Evolutionary conservation across 805 yeast species (phyloP).

Genomic region (Teunomyces tritomae): DNA sequence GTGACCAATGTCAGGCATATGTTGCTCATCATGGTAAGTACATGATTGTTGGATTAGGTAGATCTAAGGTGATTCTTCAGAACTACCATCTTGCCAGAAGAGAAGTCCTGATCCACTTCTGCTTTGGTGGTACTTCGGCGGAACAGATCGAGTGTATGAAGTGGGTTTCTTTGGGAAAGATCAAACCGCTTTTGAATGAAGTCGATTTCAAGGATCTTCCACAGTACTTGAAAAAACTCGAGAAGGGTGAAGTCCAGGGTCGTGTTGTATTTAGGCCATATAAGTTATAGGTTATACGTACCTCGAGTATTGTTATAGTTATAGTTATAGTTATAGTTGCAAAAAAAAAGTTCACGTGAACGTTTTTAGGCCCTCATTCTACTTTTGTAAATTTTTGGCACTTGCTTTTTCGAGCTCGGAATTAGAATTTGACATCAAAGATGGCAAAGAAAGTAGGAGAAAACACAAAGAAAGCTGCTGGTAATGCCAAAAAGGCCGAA

Average conservation of each 20-base stretch:
- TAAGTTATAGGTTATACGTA: slow-evolving; percentile 4
- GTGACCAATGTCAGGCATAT: slow-evolving; percentile 28
- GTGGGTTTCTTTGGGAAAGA: slow-evolving; percentile 38
- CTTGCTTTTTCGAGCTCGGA: slow-evolving; percentile 2
- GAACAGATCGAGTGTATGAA: slow-evolving; percentile 44
- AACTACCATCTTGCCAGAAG: slow-evolving; percentile 38
- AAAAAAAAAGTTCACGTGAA: not conserved
- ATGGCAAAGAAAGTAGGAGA: slow-evolving; percentile 51
- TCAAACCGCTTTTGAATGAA: slow-evolving; percentile 34
- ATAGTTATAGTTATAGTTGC: not conserved
- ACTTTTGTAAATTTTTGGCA: not conserved
- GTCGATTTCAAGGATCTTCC: slow-evolving; percentile 36
- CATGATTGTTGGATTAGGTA: slow-evolving; percentile 44
- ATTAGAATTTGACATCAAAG: not conserved
- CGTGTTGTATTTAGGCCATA: slow-evolving; percentile 39
- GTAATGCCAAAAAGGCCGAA: slow-evolving; percentile 67
- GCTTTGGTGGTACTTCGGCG: slow-evolving; percentile 44
- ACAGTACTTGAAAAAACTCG: slow-evolving; percentile 31
- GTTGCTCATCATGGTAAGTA: slow-evolving; percentile 37
- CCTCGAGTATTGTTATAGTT: too few relatives aligned
- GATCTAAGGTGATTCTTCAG: slow-evolving; percentile 24
- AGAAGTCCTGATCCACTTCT: slow-evolving; percentile 38
- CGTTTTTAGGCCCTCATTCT: not conserved
- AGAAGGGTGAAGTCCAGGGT: slow-evolving; percentile 38
- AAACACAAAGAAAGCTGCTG: slow-evolving; percentile 57